Evolutionary conservation across 2,329 filamentous ascomycete genomes (phyloP).

Genomic region (Sclerotinia spermophila): DNA sequence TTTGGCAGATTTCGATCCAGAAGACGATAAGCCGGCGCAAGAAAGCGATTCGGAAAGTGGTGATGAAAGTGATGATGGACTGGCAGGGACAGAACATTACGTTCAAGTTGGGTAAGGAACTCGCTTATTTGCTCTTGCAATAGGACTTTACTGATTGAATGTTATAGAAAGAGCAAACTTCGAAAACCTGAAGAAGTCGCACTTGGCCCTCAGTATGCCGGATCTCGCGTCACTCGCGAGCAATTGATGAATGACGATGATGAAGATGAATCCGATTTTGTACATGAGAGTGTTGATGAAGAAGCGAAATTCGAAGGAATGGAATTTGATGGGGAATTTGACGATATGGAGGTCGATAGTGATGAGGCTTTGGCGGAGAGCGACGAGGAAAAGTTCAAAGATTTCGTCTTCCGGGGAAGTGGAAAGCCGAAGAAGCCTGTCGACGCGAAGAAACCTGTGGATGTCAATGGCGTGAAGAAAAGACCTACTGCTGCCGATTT

Average conservation of each 20-base stretch:
- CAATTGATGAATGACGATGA: slow-evolving; percentile 56
- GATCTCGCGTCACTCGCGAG: slow-evolving; percentile 68
- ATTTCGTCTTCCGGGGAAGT: slow-evolving; percentile 63
- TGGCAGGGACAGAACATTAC: slow-evolving; percentile 81
- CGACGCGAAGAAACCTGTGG: slow-evolving; percentile 13
- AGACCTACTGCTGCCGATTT: slow-evolving; percentile 55
- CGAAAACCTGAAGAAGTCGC: slow-evolving; percentile 65
- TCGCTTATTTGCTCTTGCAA: not conserved
- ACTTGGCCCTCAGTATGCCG: slow-evolving; percentile 77
- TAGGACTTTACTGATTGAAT: slow-evolving; percentile 16
- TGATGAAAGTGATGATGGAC: slow-evolving; percentile 49
- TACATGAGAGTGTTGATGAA: slow-evolving; percentile 28
- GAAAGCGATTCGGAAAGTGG: slow-evolving; percentile 41
- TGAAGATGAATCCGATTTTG: slow-evolving; percentile 41
- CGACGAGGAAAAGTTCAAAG: slow-evolving; percentile 77
- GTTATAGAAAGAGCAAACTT: slow-evolving; percentile 70
- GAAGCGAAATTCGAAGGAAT: slow-evolving; percentile 48
- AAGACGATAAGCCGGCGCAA: slow-evolving; percentile 34
- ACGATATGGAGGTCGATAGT: slow-evolving; percentile 58
- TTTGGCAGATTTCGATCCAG: slow-evolving; percentile 40
- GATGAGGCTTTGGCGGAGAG: slow-evolving; percentile 74
- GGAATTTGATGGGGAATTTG: slow-evolving; percentile 49
- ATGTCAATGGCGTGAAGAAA: slow-evolving; percentile 36
- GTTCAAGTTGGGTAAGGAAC: slow-evolving; percentile 62
- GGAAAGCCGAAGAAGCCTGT: slow-evolving; percentile 43